These are phyloP conservation scores for Phyllosticta paracitricarpa DNA, from an alignment of 2,329 filamentous ascomycete genomes.

Conservation along the genomic window DNA sequence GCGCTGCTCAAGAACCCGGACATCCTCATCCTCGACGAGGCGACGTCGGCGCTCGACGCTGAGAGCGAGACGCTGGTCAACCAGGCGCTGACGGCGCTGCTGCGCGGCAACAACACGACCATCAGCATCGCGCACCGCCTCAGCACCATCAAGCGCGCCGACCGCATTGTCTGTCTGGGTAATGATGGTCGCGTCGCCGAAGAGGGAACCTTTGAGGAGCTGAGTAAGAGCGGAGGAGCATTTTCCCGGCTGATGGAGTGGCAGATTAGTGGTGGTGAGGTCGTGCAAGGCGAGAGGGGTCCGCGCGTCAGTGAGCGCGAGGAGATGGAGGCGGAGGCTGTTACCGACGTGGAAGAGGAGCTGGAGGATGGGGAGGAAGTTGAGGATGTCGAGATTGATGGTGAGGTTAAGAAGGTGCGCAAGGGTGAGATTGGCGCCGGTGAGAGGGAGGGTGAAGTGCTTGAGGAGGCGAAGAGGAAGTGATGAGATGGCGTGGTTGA, in stretches of 20 bases:
- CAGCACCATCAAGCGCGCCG: conserved; percentile 91
- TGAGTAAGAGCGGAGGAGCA: conserved; percentile 68
- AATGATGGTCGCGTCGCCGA: conserved; percentile 84
- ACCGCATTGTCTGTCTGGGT: conserved; percentile 86
- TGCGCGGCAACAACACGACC: conserved; percentile 84
- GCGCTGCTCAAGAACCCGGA: conserved; percentile 93
- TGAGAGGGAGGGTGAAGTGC: background rate
- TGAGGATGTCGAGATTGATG: background rate
- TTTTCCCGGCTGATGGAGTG: conserved; percentile 98
- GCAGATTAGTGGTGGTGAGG: conserved; percentile 84
- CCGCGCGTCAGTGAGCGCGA: conserved; percentile 38
- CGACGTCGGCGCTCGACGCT: conserved; percentile 89
- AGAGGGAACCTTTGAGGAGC: conserved; percentile 69
- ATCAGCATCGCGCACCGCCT: conserved; percentile 95
- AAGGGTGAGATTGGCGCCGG: background rate
- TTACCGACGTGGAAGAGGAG: conserved; percentile 11
- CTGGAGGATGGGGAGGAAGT: background rate
- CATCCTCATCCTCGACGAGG: conserved; percentile 90
- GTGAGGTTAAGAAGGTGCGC: background rate
- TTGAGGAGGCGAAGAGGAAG: too few relatives aligned
- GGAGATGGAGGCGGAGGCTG: conserved; percentile 37
- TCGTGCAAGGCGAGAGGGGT: conserved; percentile 16
- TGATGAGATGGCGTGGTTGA: too few relatives aligned
- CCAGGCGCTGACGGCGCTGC: conserved; percentile 68
- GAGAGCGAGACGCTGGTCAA: conserved; percentile 97